Base-by-base conservation (phyloP, 228 moss, liverwort and hornwort species). In the Sphagnum fallax region DNA sequence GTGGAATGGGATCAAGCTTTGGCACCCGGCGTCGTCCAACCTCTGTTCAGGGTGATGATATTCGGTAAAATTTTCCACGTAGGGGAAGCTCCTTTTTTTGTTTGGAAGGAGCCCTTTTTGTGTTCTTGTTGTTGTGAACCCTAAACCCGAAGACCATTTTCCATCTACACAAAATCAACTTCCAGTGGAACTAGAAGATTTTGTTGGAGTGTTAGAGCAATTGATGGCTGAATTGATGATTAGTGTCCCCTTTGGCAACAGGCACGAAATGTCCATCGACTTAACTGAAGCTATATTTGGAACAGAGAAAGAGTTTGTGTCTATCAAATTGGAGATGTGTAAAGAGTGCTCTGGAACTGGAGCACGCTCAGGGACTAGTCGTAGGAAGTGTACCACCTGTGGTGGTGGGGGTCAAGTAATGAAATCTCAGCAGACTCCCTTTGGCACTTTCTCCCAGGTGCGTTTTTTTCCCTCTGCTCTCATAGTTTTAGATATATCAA, bases 381-480 rank as follows among this genome's bases (percentile, higher is more conserved):
- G 88, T 65, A 98, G 86, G 79, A 84, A 84, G 73, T 98, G 97
- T 72, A 70, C 78, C 71, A 90, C 87, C 68, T 98, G 97, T 86
- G 97, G 97, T 51, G 97, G 97, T 61, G 83, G 91, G 77, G 97
- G 97, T 48, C 97, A 98, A 84, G 88, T 98, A 49, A 90, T 98
- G 73, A 87, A 82, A 69, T 90, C 93, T 15, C 93, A 93, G 69
- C 81, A 98, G 79, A 93, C 93, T 47, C 93, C 97, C 6, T 98
- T 98, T 70, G 97, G 97, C 67, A 91, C 93, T 52, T 98, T 98
- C 66, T 98, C 97, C 74, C 97, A 98, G 97, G 96, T 96, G 52
- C 51, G 48, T 48, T 55, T 52, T 15, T 48, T 48, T 52, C 51
- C 49, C 47, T 18, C 13, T n/a, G 3, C 49, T 47, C 49, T 50